Base-by-base conservation (phyloP, 2,329 filamentous ascomycete species). In the Pezicula radicicola region DNA sequence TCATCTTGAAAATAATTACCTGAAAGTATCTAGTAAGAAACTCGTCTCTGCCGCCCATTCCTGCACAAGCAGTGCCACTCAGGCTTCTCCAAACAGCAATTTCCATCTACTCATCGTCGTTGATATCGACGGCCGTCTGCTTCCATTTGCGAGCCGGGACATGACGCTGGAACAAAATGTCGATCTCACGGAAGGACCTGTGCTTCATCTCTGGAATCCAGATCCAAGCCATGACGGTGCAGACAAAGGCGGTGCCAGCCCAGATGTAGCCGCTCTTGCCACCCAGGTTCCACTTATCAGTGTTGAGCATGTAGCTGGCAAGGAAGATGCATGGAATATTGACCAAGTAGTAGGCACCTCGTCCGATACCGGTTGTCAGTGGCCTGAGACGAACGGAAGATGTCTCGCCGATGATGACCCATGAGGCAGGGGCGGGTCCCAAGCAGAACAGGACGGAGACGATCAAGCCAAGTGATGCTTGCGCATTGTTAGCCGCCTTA, bases 311-410 rank as follows among this genome's bases (percentile, higher is more conserved):
- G 61, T 77, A 83, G 56, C 74, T 79, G 7, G 73, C 66, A 9
- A 83, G 75, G 76, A 82, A 86, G 63, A 87, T 87, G 62, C 80
- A 84, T 60, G 83, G 83, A 65, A 87, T 86, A 53, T 87, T 78
- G 55, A 83, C 71, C 5, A 84, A 60, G 68, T 87, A 87, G 74
- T 87, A 87, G 12, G 74, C 69, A 49, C 69, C 83, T 63, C 84
- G 83, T 63, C 84, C 84, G 46, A 86, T 68, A 67, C 83, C 84
- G 21, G 83, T 87, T 3, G 80, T 87, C n/a, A 87, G 70, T 44
- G 84, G 80, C 45, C 84, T 68, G 28, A 87, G 82, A 55, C 84
- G 83, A 50, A 87, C 77, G 47, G 84, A 71, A 0, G 84, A 85
- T 2, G 84, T 87, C 68, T 87, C 84, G 59, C 79, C 82, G 44